A percentile compares a stretch with the other conserved stretches of the same genome.
phyloP scores from a whole-genome alignment of 2,329 filamentous ascomycete species.

The Trematosphaeria pertusa region DNA sequence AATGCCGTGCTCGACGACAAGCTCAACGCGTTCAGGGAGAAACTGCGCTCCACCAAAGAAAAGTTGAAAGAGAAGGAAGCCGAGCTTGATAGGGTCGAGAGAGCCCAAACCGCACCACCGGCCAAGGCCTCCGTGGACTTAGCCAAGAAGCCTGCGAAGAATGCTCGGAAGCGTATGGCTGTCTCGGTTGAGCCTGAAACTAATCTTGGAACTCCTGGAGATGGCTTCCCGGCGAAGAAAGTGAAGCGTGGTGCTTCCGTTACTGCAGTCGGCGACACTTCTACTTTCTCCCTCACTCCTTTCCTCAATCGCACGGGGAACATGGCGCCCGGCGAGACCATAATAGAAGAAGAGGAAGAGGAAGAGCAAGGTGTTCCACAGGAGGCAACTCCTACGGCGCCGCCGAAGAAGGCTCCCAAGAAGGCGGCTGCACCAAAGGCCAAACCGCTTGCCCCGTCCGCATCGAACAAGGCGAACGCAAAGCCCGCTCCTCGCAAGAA shows the following conservation, averaged over 20 bases:
- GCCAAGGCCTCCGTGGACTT: constrained; percentile 36
- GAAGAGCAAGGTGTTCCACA: constrained; percentile 34
- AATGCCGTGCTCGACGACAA: constrained; percentile 73
- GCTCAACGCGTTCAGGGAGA: constrained; percentile 71
- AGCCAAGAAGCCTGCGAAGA: constrained; percentile 48
- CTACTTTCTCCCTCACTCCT: constrained; percentile 90
- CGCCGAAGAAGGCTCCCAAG: constrained; percentile 37
- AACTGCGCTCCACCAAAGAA: constrained; percentile 72
- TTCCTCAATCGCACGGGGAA: constrained; percentile 81
- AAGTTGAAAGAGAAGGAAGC: constrained; percentile 72
- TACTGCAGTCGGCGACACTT: constrained; percentile 79
- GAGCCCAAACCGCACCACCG: constrained; percentile 49
- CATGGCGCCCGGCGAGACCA: constrained; percentile 56
- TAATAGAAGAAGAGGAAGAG: constrained; percentile 41
- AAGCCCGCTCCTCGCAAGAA: constrained; percentile 50
- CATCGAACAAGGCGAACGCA: constrained; percentile 54
- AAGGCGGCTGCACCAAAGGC: constrained; percentile 41
- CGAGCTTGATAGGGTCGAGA: constrained; percentile 54
- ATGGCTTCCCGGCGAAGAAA: constrained; percentile 55
- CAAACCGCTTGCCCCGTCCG: constrained; percentile 53
- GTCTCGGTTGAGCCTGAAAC: constrained; percentile 56
- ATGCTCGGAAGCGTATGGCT: constrained; percentile 50
- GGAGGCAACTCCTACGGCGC: constrained; percentile 38
- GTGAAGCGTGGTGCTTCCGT: constrained; percentile 57
- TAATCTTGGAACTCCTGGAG: constrained; percentile 57